Evolutionary conservation across 2,329 filamentous ascomycete species (phyloP).

Genomic region (Aspergillus costaricaensis): DNA sequence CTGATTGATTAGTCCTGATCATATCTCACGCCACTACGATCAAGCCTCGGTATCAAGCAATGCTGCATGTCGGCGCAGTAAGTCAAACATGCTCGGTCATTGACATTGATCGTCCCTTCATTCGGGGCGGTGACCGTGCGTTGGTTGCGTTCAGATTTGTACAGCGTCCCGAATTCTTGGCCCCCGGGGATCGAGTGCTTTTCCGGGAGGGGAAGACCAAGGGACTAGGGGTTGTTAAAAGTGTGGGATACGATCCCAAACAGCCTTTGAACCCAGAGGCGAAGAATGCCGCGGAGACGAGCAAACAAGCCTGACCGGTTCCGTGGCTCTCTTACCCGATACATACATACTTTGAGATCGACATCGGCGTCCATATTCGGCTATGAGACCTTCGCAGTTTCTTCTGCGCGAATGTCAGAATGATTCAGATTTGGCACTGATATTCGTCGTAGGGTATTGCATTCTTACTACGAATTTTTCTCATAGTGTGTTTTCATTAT

Average conservation of each 20-base stretch:
- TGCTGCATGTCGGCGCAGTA: conserved; percentile 94
- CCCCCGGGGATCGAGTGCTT: conserved; percentile 81
- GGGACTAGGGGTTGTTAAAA: conserved; percentile 90
- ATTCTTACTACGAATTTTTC: background rate
- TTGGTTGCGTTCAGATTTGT: conserved; percentile 93
- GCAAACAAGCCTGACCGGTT: background rate
- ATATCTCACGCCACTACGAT: conserved; percentile 96
- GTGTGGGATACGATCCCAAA: conserved; percentile 77
- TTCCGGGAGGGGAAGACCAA: conserved; percentile 96
- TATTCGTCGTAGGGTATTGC: background rate
- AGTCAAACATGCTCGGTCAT: conserved; percentile 97
- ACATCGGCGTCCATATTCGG: background rate
- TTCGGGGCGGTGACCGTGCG: conserved; percentile 91
- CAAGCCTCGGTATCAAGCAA: conserved; percentile 94
- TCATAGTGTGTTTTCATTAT: background rate
- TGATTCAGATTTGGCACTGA: background rate
- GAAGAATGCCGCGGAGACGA: conserved; percentile 26
- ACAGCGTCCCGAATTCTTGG: conserved; percentile 88
- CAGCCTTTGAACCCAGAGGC: conserved; percentile 50
- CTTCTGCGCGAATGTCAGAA: background rate
- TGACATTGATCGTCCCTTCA: conserved; percentile 93
- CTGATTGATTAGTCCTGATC: conserved; percentile 69
- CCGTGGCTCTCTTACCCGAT: background rate
- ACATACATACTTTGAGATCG: background rate
- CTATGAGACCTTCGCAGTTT: background rate